phyloP scores from a whole-genome alignment of 2,329 filamentous ascomycete species.

The Talaromyces piceae region DNA sequence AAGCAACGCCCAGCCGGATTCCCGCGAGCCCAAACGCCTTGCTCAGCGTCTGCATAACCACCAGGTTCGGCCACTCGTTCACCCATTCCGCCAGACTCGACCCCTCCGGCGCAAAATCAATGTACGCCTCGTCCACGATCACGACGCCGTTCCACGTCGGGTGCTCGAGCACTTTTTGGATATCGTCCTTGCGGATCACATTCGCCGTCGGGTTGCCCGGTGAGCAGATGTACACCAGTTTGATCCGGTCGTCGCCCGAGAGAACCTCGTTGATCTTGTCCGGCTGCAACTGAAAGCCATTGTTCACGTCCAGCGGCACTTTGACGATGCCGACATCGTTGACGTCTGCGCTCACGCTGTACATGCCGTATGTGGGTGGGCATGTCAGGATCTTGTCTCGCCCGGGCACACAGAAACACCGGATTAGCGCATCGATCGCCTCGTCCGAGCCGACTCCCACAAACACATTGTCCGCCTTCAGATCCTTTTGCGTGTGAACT shows the following conservation, averaged over 20 bases:
- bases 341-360: conserved; percentile 84
- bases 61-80: conserved; percentile 84
- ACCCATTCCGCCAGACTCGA: conserved; percentile 88
- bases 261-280: conserved; percentile 60
- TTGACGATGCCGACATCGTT: conserved; percentile 85
- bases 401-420: conserved; percentile 85
- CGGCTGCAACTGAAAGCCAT: conserved; percentile 67
- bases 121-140: conserved; percentile 90
- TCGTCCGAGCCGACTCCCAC: conserved; percentile 95
- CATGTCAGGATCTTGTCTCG: conserved; percentile 88
- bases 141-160: conserved; percentile 93
- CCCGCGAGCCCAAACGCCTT: conserved; percentile 96
- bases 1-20: conserved; percentile 82
- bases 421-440: conserved; percentile 87
- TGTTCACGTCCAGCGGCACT: conserved; percentile 68
- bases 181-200: conserved; percentile 65
- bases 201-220: conserved; percentile 90
- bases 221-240: conserved; percentile 86
- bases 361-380: conserved; percentile 98
- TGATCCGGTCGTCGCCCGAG: conserved; percentile 59
- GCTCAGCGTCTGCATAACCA: conserved; percentile 97
- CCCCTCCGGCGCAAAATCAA: conserved; percentile 79
- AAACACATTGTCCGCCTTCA: conserved; percentile 79
- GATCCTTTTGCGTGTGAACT: conserved; percentile 63
- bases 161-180: conserved; percentile 69